phyloP scores from a whole-genome alignment of 2,329 filamentous ascomycete species.

The Venturiaceae sp. region DNA sequence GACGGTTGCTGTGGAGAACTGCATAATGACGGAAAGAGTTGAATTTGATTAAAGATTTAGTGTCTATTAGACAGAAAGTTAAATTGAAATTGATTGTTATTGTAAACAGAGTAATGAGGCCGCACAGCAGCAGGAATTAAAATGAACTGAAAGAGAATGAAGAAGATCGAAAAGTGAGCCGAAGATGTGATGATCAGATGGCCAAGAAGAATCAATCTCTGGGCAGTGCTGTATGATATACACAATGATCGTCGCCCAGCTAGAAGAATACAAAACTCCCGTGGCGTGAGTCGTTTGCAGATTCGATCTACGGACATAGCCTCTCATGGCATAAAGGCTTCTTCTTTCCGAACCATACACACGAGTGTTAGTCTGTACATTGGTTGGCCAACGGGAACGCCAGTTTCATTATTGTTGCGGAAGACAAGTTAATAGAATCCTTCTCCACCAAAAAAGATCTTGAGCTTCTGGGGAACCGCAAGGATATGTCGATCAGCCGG shows the following conservation, averaged over 20 bases:
- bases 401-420: background rate
- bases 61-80: no score
- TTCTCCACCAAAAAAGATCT: background rate
- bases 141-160: background rate
- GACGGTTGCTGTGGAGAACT: constrained; percentile 24
- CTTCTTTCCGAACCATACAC: background rate
- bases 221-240: background rate
- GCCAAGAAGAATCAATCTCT: background rate
- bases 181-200: background rate
- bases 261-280: no score
- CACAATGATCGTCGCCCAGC: background rate
- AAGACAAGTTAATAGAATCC: background rate
- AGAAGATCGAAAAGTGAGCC: background rate
- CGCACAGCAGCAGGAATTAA: background rate
- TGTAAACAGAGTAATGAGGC: background rate
- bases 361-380: background rate
- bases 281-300: background rate
- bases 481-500: background rate
- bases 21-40: constrained; percentile 21
- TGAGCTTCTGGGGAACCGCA: background rate
- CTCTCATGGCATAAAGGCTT: background rate
- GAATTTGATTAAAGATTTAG: background rate
- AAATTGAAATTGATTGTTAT: background rate
- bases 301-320: background rate
- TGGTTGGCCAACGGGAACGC: background rate